Evolutionary conservation across 768 basidiomycete genomes (phyloP).

Genomic region (Leucosporidium yakuticum): DNA sequence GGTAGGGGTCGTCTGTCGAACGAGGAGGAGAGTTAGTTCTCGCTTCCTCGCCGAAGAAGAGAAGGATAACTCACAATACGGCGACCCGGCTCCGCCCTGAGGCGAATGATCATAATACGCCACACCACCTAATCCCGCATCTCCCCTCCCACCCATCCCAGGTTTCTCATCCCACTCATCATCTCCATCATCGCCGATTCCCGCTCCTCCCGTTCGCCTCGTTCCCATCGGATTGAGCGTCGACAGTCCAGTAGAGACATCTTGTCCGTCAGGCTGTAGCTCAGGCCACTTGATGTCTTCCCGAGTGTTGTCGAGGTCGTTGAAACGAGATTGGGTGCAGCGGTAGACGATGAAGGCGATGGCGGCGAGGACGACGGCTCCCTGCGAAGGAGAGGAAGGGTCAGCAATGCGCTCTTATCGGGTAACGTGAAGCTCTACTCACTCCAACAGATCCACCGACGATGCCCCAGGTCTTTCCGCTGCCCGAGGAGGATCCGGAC

Average conservation of each 20-base stretch:
- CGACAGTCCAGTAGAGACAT: slow-evolving; percentile 4
- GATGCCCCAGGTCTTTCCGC: slow-evolving; percentile 28
- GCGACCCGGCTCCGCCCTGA: neutral
- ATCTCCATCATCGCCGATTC: neutral
- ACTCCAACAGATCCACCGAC: slow-evolving; percentile 12
- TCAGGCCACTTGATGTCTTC: slow-evolving; percentile 36
- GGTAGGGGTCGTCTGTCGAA: neutral
- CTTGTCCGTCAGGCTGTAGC: slow-evolving; percentile 19
- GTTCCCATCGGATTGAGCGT: slow-evolving; percentile 33
- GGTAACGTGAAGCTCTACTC: neutral
- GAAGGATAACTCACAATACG: neutral
- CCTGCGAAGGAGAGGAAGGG: neutral
- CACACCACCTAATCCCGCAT: too few relatives aligned
- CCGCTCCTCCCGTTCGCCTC: slow-evolving; percentile 28
- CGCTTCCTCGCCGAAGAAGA: too few relatives aligned
- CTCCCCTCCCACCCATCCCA: neutral
- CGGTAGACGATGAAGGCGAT: slow-evolving; percentile 30
- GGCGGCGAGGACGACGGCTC: slow-evolving; percentile 25
- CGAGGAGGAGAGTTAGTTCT: too few relatives aligned
- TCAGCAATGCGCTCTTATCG: neutral
- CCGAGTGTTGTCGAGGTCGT: slow-evolving; percentile 30
- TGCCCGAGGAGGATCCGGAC: neutral
- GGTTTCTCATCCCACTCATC: neutral
- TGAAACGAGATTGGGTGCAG: slow-evolving; percentile 30
- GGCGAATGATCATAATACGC: neutral